phyloP scores from a whole-genome alignment of 768 basidiomycete species.

The Sporobolomyces phaffii region DNA sequence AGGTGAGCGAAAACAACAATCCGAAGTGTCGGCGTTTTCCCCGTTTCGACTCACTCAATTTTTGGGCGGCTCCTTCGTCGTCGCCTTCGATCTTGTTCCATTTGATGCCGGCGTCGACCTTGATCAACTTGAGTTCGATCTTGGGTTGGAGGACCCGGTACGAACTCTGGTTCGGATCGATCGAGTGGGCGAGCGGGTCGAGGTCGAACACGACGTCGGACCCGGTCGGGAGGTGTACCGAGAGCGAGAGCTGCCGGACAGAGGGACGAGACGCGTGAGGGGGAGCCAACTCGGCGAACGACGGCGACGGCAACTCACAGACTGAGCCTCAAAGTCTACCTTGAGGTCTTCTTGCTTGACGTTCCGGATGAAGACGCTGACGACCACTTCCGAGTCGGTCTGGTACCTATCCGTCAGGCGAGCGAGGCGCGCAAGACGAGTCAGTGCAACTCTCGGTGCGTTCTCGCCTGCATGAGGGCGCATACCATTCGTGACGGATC shows the following conservation, averaged over 20 bases:
- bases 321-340: constrained; percentile 28
- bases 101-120: constrained; percentile 57
- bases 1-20: constrained; percentile 6
- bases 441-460: neutral
- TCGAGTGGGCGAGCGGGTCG: constrained; percentile 74
- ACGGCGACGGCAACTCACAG: constrained; percentile 10
- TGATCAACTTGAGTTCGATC: constrained; percentile 72
- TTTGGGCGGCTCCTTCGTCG: constrained; percentile 39
- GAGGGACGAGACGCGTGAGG: neutral
- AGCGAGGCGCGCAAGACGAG: neutral
- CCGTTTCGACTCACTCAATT: constrained; percentile 20
- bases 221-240: constrained; percentile 37
- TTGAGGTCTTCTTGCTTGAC: constrained; percentile 38
- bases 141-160: constrained; percentile 77
- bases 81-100: constrained; percentile 76
- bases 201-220: constrained; percentile 47
- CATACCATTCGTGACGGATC: constrained; percentile 40
- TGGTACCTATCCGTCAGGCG: constrained; percentile 34
- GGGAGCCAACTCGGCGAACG: neutral
- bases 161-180: constrained; percentile 59
- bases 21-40: neutral
- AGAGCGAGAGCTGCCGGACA: constrained; percentile 37
- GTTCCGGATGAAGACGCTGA: constrained; percentile 42
- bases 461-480: neutral
- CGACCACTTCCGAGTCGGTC: constrained; percentile 38